Evolutionary conservation across 805 yeast genomes (phyloP).

Genomic region (Candida railenensis): DNA sequence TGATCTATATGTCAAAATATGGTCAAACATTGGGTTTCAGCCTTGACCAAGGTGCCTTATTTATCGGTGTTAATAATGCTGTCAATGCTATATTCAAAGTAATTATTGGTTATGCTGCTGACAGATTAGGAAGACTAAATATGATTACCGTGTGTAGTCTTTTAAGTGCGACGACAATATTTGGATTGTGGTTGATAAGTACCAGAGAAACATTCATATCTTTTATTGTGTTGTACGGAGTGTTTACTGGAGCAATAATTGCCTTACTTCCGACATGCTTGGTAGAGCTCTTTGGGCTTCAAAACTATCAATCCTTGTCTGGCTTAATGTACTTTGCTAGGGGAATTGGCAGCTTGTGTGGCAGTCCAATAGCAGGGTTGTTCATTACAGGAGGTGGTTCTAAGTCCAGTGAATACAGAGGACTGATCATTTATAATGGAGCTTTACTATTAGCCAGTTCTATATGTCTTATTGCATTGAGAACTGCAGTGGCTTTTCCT

Average conservation of each 20-base stretch:
- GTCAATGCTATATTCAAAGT: slow-evolving; percentile 25
- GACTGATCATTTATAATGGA: slow-evolving; percentile 28
- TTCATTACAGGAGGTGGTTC: slow-evolving; percentile 16
- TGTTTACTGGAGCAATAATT: slow-evolving; percentile 34
- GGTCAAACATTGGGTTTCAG: slow-evolving; percentile 28
- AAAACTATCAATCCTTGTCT: slow-evolving; percentile 29
- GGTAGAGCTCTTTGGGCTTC: slow-evolving; percentile 30
- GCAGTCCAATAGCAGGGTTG: slow-evolving; percentile 35
- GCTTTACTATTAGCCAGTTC: slow-evolving; percentile 16
- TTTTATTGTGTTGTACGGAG: slow-evolving; percentile 33
- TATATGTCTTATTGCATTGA: slow-evolving; percentile 11
- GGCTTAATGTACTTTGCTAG: slow-evolving; percentile 33
- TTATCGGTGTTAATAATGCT: slow-evolving; percentile 33
- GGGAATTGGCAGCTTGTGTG: slow-evolving; percentile 32
- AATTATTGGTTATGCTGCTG: slow-evolving; percentile 17
- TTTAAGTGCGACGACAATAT: slow-evolving; percentile 14
- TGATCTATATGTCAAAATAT: slow-evolving; percentile 34
- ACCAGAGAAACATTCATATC: slow-evolving; percentile 22
- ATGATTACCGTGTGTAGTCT: slow-evolving; percentile 17
- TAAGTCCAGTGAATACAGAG: slow-evolving; percentile 17
- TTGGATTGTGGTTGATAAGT: slow-evolving; percentile 19
- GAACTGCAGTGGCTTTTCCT: slow-evolving; percentile 11
- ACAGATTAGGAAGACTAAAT: slow-evolving; percentile 17
- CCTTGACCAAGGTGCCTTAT: slow-evolving; percentile 27
- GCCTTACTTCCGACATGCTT: slow-evolving; percentile 31